phyloP scores from a whole-genome alignment of 495 filamentous ascomycete genomes.

The Talaromyces stipitatus region DNA sequence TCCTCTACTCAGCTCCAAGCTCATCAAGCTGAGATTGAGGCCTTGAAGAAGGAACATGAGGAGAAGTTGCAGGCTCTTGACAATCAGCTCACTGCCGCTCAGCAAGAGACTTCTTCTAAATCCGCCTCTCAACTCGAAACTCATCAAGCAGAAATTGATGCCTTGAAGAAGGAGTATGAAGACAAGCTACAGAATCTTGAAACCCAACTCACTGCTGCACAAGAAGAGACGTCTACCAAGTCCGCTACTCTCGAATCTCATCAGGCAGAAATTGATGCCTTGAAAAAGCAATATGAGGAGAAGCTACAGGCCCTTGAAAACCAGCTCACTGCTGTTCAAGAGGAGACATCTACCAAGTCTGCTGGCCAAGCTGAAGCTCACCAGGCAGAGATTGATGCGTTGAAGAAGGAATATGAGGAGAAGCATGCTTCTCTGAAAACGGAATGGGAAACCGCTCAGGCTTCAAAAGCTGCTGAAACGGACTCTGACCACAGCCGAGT shows the following conservation, averaged over 20 bases:
- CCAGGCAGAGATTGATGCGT: slow-evolving; percentile 24
- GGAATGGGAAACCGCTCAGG: slow-evolving; percentile 24
- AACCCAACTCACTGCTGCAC: slow-evolving; percentile 24
- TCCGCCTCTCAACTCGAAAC: slow-evolving; percentile 23
- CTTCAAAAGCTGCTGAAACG: slow-evolving; percentile 26
- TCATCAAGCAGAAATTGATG: slow-evolving; percentile 25
- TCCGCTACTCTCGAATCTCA: slow-evolving; percentile 24
- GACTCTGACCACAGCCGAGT: slow-evolving; percentile 36
- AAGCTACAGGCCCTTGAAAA: slow-evolving; percentile 23
- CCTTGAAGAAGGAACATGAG: slow-evolving; percentile 26
- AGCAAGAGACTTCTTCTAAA: slow-evolving; percentile 24
- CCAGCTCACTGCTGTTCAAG: slow-evolving; percentile 25
- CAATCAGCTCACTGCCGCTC: slow-evolving; percentile 25
- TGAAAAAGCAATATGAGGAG: slow-evolving; percentile 27
- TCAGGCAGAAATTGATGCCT: slow-evolving; percentile 24
- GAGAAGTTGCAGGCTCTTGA: slow-evolving; percentile 23
- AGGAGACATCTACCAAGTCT: slow-evolving; percentile 24
- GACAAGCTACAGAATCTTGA: slow-evolving; percentile 23
- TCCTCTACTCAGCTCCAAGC: slow-evolving; percentile 23
- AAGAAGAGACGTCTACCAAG: slow-evolving; percentile 25
- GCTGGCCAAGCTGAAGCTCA: slow-evolving; percentile 23
- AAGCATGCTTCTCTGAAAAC: slow-evolving; percentile 23
- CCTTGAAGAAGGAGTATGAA: slow-evolving; percentile 27
- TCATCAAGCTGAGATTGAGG: slow-evolving; percentile 25
- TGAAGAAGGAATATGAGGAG: slow-evolving; percentile 29